These are phyloP conservation scores for Hypocrella siamensis DNA, from an alignment of 2,329 filamentous ascomycete species.

Conservation along the genomic window DNA sequence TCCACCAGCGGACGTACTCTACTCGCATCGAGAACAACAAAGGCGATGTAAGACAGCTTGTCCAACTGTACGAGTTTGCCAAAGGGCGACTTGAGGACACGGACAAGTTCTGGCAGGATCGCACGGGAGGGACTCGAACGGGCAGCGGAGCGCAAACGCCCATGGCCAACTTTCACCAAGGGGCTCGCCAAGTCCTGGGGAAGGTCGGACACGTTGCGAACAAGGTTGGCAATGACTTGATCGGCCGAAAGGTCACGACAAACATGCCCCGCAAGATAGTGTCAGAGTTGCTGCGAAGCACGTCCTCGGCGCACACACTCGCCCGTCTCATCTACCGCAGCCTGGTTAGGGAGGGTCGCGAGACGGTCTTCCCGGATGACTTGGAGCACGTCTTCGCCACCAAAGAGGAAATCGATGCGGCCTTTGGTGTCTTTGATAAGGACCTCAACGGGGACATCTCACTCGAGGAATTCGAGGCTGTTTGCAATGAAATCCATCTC, in stretches of 20 bases:
- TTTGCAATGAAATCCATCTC: conserved; percentile 85
- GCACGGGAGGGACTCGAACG: conserved; percentile 13
- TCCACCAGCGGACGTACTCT: conserved; percentile 80
- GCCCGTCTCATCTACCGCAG: conserved; percentile 81
- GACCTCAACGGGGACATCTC: conserved; percentile 94
- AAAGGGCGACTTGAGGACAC: conserved; percentile 52
- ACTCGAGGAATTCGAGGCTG: conserved; percentile 84
- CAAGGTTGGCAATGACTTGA: conserved; percentile 81
- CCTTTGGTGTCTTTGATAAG: conserved; percentile 87
- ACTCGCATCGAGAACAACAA: conserved; percentile 88
- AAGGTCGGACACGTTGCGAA: conserved; percentile 77
- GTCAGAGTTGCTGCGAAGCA: conserved; percentile 57
- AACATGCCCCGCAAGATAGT: conserved; percentile 78
- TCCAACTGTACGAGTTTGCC: conserved; percentile 49
- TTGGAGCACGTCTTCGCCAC: conserved; percentile 64
- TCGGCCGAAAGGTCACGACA: conserved; percentile 55
- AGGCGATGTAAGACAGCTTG: conserved; percentile 56
- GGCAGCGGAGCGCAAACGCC: conserved; percentile 58
- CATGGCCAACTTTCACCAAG: conserved; percentile 54
- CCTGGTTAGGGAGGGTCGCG: conserved; percentile 57
- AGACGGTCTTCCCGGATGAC: conserved; percentile 66
- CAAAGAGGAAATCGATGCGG: conserved; percentile 73
- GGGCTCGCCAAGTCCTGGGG: conserved; percentile 58
- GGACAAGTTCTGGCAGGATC: conserved; percentile 31
- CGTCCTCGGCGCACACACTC: conserved; percentile 62